These are phyloP conservation scores for Colletotrichum zoysiae DNA, from an alignment of 2,329 filamentous ascomycete species.

Conservation along the genomic window DNA sequence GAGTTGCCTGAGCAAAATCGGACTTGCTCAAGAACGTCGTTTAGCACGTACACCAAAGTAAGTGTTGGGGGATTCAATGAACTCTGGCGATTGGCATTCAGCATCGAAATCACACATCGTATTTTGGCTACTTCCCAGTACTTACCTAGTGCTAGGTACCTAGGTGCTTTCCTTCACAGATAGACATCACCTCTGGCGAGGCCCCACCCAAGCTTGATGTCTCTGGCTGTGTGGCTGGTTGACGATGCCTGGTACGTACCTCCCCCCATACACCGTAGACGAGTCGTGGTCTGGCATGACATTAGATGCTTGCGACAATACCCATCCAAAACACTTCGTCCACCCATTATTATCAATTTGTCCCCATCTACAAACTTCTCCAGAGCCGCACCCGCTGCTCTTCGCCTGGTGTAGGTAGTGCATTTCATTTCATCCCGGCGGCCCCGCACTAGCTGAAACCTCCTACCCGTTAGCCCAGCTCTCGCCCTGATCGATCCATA, in stretches of 20 bases:
- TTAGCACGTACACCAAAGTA: not conserved
- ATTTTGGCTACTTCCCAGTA: not conserved
- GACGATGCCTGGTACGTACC: not conserved
- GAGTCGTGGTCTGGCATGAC: slow-evolving; percentile 24
- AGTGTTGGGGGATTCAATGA: not conserved
- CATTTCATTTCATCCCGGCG: slow-evolving; percentile 12
- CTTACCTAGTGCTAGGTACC: too few relatives aligned
- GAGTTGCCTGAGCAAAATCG: not conserved
- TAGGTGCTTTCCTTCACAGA: too few relatives aligned
- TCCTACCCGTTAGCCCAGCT: slow-evolving; percentile 1
- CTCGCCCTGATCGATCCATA: not conserved
- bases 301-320: slow-evolving; percentile 36
- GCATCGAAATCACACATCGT: not conserved
- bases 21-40: not conserved
- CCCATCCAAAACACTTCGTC: slow-evolving; percentile 31
- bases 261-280: not conserved
- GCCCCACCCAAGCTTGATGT: not conserved
- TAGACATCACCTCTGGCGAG: not conserved
- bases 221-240: not conserved
- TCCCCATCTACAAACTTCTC: slow-evolving; percentile 24
- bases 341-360: slow-evolving; percentile 13
- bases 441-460: slow-evolving; percentile 31
- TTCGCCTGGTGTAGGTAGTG: slow-evolving; percentile 9
- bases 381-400: not conserved
- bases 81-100: not conserved